A percentile compares a stretch with the other conserved stretches of the same genome.
phyloP scores from a whole-genome alignment of 805 yeast species.

The Candida boidinii region DNA sequence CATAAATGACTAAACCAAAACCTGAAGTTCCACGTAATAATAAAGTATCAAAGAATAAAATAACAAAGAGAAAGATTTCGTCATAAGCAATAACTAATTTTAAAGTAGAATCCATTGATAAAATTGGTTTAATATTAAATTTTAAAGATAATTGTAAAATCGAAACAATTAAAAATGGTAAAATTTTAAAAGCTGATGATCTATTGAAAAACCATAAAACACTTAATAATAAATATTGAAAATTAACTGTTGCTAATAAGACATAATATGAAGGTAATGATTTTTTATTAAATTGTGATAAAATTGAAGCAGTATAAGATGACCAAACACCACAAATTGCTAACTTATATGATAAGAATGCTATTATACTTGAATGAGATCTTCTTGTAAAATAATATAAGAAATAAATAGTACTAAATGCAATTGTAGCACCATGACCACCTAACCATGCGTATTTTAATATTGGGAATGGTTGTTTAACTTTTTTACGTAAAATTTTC shows the following conservation, averaged over 20 bases:
- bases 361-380: constrained; percentile 33
- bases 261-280: constrained; percentile 53
- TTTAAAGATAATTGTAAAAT: constrained; percentile 42
- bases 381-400: constrained; percentile 24
- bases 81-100: constrained; percentile 47
- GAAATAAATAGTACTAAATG: constrained; percentile 32
- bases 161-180: constrained; percentile 53
- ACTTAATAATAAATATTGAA: constrained; percentile 56
- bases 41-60: constrained; percentile 50
- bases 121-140: constrained; percentile 32
- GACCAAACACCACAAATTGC: constrained; percentile 47
- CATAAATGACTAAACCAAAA: constrained; percentile 49
- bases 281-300: constrained; percentile 50
- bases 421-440: constrained; percentile 42
- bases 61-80: constrained; percentile 46
- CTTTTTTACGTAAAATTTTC: constrained; percentile 28
- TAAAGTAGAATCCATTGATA: constrained; percentile 28
- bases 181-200: constrained; percentile 53
- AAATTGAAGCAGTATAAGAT: constrained; percentile 43
- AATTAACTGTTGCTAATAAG: constrained; percentile 64
- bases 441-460: constrained; percentile 45
- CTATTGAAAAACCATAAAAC: constrained; percentile 56
- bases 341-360: constrained; percentile 45
- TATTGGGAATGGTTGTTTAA: constrained; percentile 25
- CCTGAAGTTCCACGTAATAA: constrained; percentile 63